Conservation (phyloP, 179 eudicot species). For the Drosera spatulata region DNA sequence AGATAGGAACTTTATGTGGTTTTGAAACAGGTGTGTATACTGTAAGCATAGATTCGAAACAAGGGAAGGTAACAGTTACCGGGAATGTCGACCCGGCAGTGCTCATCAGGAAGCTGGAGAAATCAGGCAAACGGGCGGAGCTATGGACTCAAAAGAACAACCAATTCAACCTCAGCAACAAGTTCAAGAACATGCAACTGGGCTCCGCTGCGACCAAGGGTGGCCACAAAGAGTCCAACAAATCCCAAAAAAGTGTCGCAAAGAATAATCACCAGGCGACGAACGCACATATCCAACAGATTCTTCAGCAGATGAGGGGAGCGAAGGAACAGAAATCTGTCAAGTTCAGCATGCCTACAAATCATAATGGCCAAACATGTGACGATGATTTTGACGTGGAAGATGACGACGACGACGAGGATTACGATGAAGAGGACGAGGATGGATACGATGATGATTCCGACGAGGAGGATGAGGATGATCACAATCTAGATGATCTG, state of each 20-base stretch:
- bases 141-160: slow-evolving; percentile 43
- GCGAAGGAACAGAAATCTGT: slow-evolving; percentile 28
- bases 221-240: slow-evolving; percentile 6
- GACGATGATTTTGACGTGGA: slow-evolving; percentile 32
- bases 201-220: slow-evolving; percentile 25
- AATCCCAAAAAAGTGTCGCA: slow-evolving; percentile 11
- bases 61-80: slow-evolving; percentile 82
- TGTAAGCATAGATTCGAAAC: slow-evolving; percentile 66
- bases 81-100: slow-evolving; percentile 60
- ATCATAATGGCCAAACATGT: slow-evolving; percentile 19
- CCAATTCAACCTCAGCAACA: slow-evolving; percentile 13
- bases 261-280: slow-evolving; percentile 1
- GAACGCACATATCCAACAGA: slow-evolving; percentile 10
- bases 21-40: slow-evolving; percentile 54
- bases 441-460: not conserved
- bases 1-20: too few relatives aligned
- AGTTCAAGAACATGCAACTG: slow-evolving; percentile 39
- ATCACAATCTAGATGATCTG: slow-evolving; percentile 18
- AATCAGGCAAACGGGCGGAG: slow-evolving; percentile 14
- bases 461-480: slow-evolving; percentile 11
- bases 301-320: slow-evolving; percentile 6
- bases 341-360: slow-evolving; percentile 30
- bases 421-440: slow-evolving; percentile 11
- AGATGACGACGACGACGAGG: slow-evolving; percentile 2
- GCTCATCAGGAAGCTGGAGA: slow-evolving; percentile 62